A percentile compares a stretch with the other conserved stretches of the same genome.
phyloP scores from a whole-genome alignment of 1,284 basidiomycete species.

The Rhodotorula sp. region DNA sequence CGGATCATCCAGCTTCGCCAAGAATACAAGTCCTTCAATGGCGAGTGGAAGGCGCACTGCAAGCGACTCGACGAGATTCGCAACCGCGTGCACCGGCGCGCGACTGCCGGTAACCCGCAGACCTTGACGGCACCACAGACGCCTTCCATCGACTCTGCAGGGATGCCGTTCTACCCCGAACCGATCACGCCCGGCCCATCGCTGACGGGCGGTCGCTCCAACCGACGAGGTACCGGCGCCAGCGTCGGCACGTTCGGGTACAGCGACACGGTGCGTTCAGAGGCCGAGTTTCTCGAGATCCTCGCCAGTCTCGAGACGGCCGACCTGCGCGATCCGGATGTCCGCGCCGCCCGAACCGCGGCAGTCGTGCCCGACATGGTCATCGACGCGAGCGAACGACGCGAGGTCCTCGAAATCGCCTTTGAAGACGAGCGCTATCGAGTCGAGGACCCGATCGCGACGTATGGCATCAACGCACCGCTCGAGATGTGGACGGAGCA shows the following conservation, averaged over 20 bases:
- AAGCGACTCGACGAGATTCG: slow-evolving; percentile 39
- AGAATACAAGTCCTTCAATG: slow-evolving; percentile 37
- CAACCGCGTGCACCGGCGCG: slow-evolving; percentile 29
- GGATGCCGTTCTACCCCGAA: slow-evolving; percentile 40
- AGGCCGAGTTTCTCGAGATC: slow-evolving; percentile 96
- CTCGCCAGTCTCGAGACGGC: slow-evolving; percentile 88
- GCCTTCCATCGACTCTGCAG: slow-evolving; percentile 39
- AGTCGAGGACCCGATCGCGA: slow-evolving; percentile 72
- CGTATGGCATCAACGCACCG: slow-evolving; percentile 68
- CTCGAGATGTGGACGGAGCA: slow-evolving; percentile 69
- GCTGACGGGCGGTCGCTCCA: slow-evolving; percentile 34
- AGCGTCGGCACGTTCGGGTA: slow-evolving; percentile 22
- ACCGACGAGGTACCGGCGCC: slow-evolving; percentile 32
- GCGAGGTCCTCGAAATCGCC: slow-evolving; percentile 55
- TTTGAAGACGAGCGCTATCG: slow-evolving; percentile 83
- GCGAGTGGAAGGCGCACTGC: slow-evolving; percentile 42
- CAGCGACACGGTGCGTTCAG: slow-evolving; percentile 87
- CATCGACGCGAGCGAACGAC: slow-evolving; percentile 58
- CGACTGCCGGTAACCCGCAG: neutral
- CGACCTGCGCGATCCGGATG: slow-evolving; percentile 84
- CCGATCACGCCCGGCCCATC: slow-evolving; percentile 39
- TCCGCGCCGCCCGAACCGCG: slow-evolving; percentile 81
- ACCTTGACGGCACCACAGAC: slow-evolving; percentile 26
- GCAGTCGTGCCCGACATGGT: slow-evolving; percentile 92
- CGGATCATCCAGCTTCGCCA: slow-evolving; percentile 37